Base-by-base conservation (phyloP, 148 eudicot genomes). In the Selenicereus undatus region DNA sequence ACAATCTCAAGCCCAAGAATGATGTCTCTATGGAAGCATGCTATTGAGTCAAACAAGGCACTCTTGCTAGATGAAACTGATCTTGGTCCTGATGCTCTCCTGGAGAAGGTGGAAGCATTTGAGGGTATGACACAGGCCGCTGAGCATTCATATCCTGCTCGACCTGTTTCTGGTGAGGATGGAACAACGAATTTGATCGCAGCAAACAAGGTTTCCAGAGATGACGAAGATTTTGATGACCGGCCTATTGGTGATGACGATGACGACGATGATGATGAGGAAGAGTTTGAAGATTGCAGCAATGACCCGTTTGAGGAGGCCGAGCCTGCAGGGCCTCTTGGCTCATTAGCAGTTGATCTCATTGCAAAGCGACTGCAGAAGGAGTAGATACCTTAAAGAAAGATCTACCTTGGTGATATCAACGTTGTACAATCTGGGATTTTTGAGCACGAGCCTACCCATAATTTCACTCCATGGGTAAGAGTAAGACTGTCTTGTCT, bases 11-110 rank as follows among this genome's bases (percentile, higher is more conserved):
- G 99, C 86, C 95, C 98, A 18, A 93, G 86, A 85, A 96, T 92
- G 97, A 88, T 88, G 93, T 86, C 91, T 71, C 84, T 96, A 73
- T 96, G 99, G 99, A 86, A 84, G 72, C 89, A 87, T 51, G 99
- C 99, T 22, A 79, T 96, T 11, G 95, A 92, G 56, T 89, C 94
- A n/a, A 94, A 88, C 75, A 92, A 90, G 89, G 99, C 99, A 3
- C 66, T 89, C 70, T 66, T 96, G 79, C 86, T 96, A 14, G 90
- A 89, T 8, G 89, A 93, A 72, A 88, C 81, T 48, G 75, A 76
- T 71, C 89, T 96, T 45, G 86, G 87, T 75, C 97, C 98, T 3
- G 99, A 96, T 60, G 88, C 85, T 68, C 99, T 96, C 60, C 80
- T 96, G 62, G 78, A 85, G 77, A 90, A 81, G 88, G 95, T 96